Evolutionary conservation across 352 stramenopile genomes (phyloP), one percentile per base, ranked within the genome.

Genomic region (Globisporangium uncinulatum): DNA sequence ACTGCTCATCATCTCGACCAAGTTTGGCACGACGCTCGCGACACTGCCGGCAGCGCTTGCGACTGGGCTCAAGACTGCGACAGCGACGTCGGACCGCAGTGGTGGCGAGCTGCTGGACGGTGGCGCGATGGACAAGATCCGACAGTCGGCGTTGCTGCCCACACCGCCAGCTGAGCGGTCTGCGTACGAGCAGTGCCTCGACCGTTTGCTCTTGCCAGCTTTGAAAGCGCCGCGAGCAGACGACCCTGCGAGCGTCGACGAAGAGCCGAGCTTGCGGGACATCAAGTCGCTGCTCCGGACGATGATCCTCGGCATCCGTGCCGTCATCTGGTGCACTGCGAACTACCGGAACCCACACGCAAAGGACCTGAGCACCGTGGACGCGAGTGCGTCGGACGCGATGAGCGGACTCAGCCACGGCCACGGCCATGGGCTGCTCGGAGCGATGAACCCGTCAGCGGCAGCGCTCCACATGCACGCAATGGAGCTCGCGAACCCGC

Each of bases 301-400:
- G 11, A 98, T 99, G 80, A 97, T 99, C 49, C 68, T 97, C n/a
- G 97, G 97, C 14, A 92, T 99, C 42, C 98, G 98, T 56, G 98
- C 94, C 10, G 79, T 99, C 6, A 97, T 99, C 51, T 99, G 94
- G 90, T 99, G 96, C 71, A 98, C 98, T 13, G 86, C 83, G 37
- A 97, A 97, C 70, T 95, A 95, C 59, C 81, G 86, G 21, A 94
- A 94, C 57, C 83, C 86, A n/a, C 73, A 92, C 17, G 86, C 79
- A 42, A 86, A 94, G 67, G 63, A 96, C 65, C 49, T 94, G 50
- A 92, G 82, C 15, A 89, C 75, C 0, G 87, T 89, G 31, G 86
- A 95, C 49, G 78, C 82, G 0, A 73, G 72, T 20, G 60, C 69
- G 44, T 53, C 67, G 31, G 74, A 77, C 52, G 52, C 52, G 13